Evolutionary conservation across 306 rosid species (phyloP), one percentile per base, ranked within the genome.

Genomic region (Potentilla sterilis): DNA sequence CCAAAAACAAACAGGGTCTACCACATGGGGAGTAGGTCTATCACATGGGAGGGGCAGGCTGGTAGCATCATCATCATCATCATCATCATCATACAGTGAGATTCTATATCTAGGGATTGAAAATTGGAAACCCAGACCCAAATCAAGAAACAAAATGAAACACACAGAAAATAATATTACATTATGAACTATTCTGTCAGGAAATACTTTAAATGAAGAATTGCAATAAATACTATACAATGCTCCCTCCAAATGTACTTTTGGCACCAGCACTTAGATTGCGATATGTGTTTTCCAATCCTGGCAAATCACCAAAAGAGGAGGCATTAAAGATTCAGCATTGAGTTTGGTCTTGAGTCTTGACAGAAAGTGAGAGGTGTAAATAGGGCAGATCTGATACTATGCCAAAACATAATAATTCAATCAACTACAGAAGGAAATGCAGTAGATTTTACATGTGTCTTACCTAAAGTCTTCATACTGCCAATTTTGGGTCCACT

Each of bases 401-500:
- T 2, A 21, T 76, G 46, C 58, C 74, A 52, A 40, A 68, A 67
- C 74, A 76, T 55, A 51, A 55, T 24, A 69, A 42, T 41, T 59
- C 15, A 34, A n/a, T 0, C 21, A 9, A 21, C 52, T 11, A 42
- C 18, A 41, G 6, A 42, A 42, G 37, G 10, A 13, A 67, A 10
- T 67, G n/a, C 15, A 21, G 14, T 67, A 22, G 28, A 65, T 38
- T 40, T 65, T 65, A 65, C 47, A 65, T 67, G 70, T 54, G 77
- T 81, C 85, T 85, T 83, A 83, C 89, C 57, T 76, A 72, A 73
- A 62, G 72, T 77, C 70, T 63, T 90, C 84, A 90, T 54, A 83
- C 89, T 49, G 80, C 87, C 77, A 85, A 81, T 67, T 83, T 92
- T 51, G 93, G 92, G 78, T 89, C 96, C 72, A 89, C 85, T 7